Base-by-base conservation (phyloP, 1,284 basidiomycete species). In the Apiotrichum laibachii region DNA sequence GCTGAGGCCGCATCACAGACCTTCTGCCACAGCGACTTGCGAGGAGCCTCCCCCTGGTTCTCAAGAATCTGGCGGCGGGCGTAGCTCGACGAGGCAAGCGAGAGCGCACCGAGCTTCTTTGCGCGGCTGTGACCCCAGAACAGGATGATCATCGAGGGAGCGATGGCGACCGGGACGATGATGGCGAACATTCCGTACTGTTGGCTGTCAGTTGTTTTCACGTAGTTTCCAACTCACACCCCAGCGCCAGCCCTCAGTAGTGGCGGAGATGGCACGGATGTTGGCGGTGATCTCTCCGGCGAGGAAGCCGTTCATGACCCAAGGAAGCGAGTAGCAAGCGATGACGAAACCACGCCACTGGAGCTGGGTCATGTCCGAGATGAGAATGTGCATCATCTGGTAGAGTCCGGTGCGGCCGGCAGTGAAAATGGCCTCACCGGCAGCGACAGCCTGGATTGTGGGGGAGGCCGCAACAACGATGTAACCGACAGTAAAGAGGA, bases 281-380 rank as follows among this genome's bases (percentile, higher is more conserved):
- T 86, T 86, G 15, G 85, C 81, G 5, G 86, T 85, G 12, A 81
- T 68, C 19, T 72, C 72, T 53, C 71, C 75, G 1, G 63, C 55
- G 45, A 67, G 40, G 45, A 64, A 64, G 8, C 55, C 63, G 47
- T 69, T 69, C 50, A 69, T 40, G 62, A 90, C 81, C 73, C 86
- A 89, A 2, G 22, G 81, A 80, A 70, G 85, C 84, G 84, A 82
- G n/a, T 86, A 82, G 15, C 88, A 79, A 7, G 86, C 87, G 2
- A 84, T 82, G 19, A 86, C 82, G 13, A 89, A 79, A 7, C 86
- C 88, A 51, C 88, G 82, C 87, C 87, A 89, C 71, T 84, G 82
- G 16, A 88, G 82, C 2, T 85, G 85, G 1, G 88, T 89, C 56
- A 87, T 85, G 69, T 90, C 88, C n/a, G 87, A 88, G 55, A 67